Conservation (phyloP, 192 early-diverging fungal species). For the Backusella liffmaniae region DNA sequence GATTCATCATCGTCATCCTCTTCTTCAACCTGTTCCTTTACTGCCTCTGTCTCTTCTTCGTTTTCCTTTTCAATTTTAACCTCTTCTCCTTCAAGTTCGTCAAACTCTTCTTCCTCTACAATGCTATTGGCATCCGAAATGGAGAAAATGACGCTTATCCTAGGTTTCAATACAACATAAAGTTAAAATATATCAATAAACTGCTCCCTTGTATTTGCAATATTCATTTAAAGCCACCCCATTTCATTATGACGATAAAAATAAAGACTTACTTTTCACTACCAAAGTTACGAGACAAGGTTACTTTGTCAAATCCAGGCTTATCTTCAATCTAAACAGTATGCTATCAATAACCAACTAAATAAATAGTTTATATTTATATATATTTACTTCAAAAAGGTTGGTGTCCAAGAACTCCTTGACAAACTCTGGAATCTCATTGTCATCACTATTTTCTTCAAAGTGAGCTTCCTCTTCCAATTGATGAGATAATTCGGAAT, state of each 20-base stretch:
- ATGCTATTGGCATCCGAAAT: conserved; percentile 77
- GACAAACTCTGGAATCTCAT: conserved; percentile 63
- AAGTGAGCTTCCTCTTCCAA: conserved; percentile 71
- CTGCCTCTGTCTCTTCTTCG: neutral
- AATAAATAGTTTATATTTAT: neutral
- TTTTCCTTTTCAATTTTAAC: neutral
- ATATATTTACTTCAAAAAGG: conserved; percentile 45
- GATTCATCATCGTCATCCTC: conserved; percentile 54
- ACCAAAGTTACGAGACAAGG: conserved; percentile 80
- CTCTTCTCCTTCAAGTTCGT: conserved; percentile 40
- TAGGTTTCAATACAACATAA: conserved; percentile 15
- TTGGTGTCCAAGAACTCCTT: conserved; percentile 63
- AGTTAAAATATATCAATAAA: neutral
- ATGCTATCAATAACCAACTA: neutral
- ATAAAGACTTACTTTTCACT: conserved; percentile 68
- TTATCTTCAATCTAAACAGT: conserved; percentile 67
- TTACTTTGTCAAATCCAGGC: conserved; percentile 71
- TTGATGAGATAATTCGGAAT: conserved; percentile 65
- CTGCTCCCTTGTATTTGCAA: neutral
- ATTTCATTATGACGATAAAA: neutral
- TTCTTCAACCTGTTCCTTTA: conserved; percentile 40
- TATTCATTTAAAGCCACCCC: neutral
- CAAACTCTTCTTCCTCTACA: conserved; percentile 61
- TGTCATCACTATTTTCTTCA: conserved; percentile 61
- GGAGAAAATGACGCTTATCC: conserved; percentile 81